Percentiles rank a stretch among this genome's conserved stretches.
These are phyloP conservation scores for Hortiboletus rubellus DNA, from an alignment of 1,284 basidiomycete species.

Conservation along the genomic window DNA sequence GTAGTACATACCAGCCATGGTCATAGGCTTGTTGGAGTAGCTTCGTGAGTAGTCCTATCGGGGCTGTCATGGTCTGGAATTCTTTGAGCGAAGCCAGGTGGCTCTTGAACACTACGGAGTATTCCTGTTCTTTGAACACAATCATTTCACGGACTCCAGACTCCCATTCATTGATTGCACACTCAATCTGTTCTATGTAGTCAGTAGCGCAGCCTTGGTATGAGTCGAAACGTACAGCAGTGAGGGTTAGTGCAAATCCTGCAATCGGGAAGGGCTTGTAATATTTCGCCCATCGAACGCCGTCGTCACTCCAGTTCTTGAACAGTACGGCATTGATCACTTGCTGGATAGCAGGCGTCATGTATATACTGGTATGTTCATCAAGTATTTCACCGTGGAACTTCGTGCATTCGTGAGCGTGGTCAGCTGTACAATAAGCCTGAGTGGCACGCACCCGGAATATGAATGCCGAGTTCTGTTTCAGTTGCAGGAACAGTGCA, in stretches of 20 bases:
- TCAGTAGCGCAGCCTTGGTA: background rate
- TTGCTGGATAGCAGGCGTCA: background rate
- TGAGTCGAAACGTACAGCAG: background rate
- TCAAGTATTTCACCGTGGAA: background rate
- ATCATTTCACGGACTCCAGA: background rate
- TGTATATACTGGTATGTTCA: background rate
- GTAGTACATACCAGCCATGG: background rate
- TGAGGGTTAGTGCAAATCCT: background rate
- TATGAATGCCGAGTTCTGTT: background rate
- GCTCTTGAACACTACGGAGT: background rate
- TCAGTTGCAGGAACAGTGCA: background rate
- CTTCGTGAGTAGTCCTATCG: background rate
- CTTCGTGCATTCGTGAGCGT: background rate
- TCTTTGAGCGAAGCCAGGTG: background rate
- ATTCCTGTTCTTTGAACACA: background rate
- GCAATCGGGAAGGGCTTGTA: background rate
- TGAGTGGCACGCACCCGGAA: background rate
- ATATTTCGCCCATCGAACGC: background rate
- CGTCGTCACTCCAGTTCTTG: background rate
- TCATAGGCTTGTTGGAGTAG: background rate
- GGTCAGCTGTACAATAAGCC: background rate
- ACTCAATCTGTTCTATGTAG: background rate
- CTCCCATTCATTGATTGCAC: background rate
- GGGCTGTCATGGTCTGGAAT: background rate
- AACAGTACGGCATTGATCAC: background rate